Evolutionary conservation across 2,329 filamentous ascomycete species (phyloP).

Genomic region (Colletotrichum sp.): DNA sequence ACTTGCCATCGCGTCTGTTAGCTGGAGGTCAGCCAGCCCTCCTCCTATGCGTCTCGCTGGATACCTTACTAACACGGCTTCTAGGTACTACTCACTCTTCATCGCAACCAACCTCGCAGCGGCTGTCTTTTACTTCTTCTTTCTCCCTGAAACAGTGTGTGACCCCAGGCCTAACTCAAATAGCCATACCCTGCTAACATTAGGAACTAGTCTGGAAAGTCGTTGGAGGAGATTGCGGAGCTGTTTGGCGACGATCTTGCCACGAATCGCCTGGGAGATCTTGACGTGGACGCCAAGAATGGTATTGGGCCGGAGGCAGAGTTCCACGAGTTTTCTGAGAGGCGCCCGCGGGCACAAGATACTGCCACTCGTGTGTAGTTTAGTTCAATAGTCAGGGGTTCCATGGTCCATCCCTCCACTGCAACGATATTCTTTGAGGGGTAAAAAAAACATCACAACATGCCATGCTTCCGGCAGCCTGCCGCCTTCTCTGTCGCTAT

Average conservation of each 20-base stretch:
- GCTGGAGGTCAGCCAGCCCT: conserved; percentile 33
- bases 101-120: conserved; percentile 33
- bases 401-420: neutral
- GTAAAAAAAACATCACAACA: neutral
- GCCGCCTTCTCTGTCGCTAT: neutral
- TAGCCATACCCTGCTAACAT: neutral
- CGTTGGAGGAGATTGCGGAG: conserved; percentile 28
- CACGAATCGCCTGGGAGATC: neutral
- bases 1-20: conserved; percentile 36
- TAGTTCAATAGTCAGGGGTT: neutral
- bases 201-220: conserved; percentile 15
- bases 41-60: accelerated
- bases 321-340: neutral
- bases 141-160: conserved; percentile 21
- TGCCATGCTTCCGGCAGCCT: neutral
- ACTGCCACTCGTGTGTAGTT: neutral
- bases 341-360: neutral
- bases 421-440: neutral
- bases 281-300: conserved; percentile 11
- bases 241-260: conserved; percentile 28
- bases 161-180: accelerated
- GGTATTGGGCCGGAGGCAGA: neutral
- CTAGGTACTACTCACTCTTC: conserved; percentile 38
- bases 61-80: accelerated
- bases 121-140: conserved; percentile 38